Evolutionary conservation across 495 filamentous ascomycete genomes (phyloP).

Genomic region (Penicillium herquei): DNA sequence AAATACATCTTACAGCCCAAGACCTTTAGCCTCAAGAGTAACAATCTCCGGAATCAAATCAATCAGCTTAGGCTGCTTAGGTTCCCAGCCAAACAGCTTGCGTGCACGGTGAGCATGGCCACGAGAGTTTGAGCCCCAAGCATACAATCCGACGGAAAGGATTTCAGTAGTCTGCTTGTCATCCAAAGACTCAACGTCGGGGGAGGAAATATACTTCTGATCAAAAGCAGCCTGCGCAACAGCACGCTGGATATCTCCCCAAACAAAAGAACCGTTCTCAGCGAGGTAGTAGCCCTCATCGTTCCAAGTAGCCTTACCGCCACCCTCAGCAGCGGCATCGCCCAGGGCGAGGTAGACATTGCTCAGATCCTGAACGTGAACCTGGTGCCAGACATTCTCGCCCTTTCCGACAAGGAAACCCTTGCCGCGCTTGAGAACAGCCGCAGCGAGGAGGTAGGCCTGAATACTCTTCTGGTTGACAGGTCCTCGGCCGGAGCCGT

Average conservation of each 20-base stretch:
- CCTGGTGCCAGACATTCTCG: slow-evolving; percentile 67
- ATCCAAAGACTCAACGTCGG: slow-evolving; percentile 44
- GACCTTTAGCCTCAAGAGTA: slow-evolving; percentile 53
- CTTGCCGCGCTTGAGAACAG: slow-evolving; percentile 59
- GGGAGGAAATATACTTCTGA: slow-evolving; percentile 60
- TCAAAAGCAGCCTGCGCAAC: slow-evolving; percentile 62
- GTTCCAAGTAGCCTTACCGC: slow-evolving; percentile 68
- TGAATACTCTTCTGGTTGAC: slow-evolving; percentile 67
- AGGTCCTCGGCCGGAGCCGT: slow-evolving; percentile 70
- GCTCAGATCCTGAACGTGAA: slow-evolving; percentile 72
- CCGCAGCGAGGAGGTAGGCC: slow-evolving; percentile 54
- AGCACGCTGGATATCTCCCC: slow-evolving; percentile 62
- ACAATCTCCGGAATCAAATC: slow-evolving; percentile 57
- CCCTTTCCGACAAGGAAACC: slow-evolving; percentile 64
- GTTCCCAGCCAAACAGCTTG: slow-evolving; percentile 66
- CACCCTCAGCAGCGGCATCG: slow-evolving; percentile 60
- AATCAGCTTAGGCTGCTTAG: slow-evolving; percentile 52
- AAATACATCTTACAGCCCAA: slow-evolving; percentile 46
- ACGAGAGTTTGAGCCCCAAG: slow-evolving; percentile 66
- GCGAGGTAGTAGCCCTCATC: slow-evolving; percentile 72
- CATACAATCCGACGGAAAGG: slow-evolving; percentile 31
- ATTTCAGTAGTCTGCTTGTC: slow-evolving; percentile 32
- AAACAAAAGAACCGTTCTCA: slow-evolving; percentile 68
- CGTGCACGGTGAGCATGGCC: slow-evolving; percentile 57
- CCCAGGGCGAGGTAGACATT: slow-evolving; percentile 63